phyloP scores from a whole-genome alignment of 805 yeast species.

The Grigorovia yakushimaensis region DNA sequence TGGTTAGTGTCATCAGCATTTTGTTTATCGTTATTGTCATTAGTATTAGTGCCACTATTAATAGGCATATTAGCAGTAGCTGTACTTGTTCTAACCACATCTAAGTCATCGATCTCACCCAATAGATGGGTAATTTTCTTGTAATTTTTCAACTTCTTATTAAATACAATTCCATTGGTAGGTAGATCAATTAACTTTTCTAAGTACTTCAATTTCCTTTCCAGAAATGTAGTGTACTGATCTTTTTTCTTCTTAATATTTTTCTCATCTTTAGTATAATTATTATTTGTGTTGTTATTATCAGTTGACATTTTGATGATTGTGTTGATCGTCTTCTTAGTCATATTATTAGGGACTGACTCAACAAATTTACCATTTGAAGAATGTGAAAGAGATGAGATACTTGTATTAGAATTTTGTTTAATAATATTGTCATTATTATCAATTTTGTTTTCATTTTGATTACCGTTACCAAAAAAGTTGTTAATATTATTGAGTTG shows the following conservation, averaged over 20 bases:
- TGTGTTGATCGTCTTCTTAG: not conserved
- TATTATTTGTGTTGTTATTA: not conserved
- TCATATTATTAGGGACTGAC: not conserved
- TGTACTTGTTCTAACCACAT: not conserved
- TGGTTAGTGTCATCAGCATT: too few species aligned
- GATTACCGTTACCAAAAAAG: not conserved
- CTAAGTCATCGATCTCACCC: slow-evolving; percentile 11
- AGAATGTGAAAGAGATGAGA: too few species aligned
- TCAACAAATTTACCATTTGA: too few species aligned
- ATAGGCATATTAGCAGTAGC: not conserved
- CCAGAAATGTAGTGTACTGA: slow-evolving; percentile 47
- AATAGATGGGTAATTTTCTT: slow-evolving; percentile 31
- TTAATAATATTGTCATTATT: not conserved
- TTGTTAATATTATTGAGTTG: not conserved
- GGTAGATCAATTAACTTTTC: slow-evolving; percentile 35
- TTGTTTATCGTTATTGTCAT: too few species aligned
- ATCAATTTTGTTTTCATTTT: not conserved
- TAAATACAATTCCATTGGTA: slow-evolving; percentile 22
- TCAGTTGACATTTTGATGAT: not conserved
- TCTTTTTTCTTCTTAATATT: slow-evolving; percentile 19
- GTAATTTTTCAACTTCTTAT: slow-evolving; percentile 27
- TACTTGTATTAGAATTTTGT: not conserved
- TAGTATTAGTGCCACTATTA: not conserved
- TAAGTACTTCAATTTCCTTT: slow-evolving; percentile 41
- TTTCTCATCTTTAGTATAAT: not conserved